These are phyloP conservation scores for Phialophora expanda DNA, from an alignment of 2,329 filamentous ascomycete genomes.

Conservation along the genomic window DNA sequence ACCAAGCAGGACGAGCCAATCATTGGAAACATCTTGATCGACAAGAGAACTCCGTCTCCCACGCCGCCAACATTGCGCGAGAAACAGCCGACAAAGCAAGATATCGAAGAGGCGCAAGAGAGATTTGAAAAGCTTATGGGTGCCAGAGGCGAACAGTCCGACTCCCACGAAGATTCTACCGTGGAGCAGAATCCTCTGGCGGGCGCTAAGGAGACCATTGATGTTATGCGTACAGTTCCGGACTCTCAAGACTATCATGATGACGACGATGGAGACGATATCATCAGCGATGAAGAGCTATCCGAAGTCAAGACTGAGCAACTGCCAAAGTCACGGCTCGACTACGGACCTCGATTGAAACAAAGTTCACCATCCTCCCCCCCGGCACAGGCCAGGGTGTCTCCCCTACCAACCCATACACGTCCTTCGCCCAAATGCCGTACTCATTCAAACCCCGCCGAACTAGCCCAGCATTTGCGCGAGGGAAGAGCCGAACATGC, in stretches of 20 bases:
- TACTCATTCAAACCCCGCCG: not conserved
- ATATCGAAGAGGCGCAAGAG: conserved; percentile 22
- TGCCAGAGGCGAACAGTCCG: not conserved
- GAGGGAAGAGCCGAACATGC: not conserved
- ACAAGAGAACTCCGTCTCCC: conserved; percentile 11
- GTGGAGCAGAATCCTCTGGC: not conserved
- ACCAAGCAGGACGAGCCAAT: conserved; percentile 39
- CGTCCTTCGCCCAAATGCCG: not conserved
- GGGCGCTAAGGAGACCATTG: not conserved
- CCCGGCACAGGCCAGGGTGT: not conserved
- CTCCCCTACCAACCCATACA: not conserved
- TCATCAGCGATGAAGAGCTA: not conserved
- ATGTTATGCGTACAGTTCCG: not conserved
- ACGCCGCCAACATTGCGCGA: not conserved
- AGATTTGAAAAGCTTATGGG: conserved; percentile 14
- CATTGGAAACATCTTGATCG: conserved; percentile 37
- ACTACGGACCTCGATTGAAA: not conserved
- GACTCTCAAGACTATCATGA: not conserved
- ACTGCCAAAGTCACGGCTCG: too few species aligned
- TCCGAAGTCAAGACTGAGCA: not conserved
- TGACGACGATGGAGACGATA: not conserved
- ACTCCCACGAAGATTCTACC: not conserved
- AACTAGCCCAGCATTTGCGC: not conserved
- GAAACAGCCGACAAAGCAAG: conserved; percentile 9
- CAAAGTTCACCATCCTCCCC: not conserved